Evolutionary conservation across 805 yeast genomes (phyloP), one percentile per base, ranked within the genome.

Genomic region (Barnettozyma vustinii): DNA sequence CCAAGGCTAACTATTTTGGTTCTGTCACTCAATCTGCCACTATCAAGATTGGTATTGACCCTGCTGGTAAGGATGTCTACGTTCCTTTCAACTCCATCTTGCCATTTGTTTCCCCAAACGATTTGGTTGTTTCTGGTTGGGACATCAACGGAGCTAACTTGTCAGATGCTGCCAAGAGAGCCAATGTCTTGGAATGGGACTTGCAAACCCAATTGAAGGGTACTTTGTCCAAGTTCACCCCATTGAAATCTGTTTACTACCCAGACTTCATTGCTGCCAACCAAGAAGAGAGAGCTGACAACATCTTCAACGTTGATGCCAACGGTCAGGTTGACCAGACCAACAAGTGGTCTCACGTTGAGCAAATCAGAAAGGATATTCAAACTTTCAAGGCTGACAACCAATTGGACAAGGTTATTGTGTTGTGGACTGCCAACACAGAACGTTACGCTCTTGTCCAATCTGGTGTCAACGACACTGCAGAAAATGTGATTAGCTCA

Each of bases 251-350:
- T 2, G 77, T 91, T 52, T 91, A 92, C 74, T 91, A 91, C 70
- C 97, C 98, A 30, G 97, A 91, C 68, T 91, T 89, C 71, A 92
- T 91, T 70, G 97, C 97, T 52, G 86, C 92, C 54, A 91, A 91
- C 71, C 98, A 91, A 73, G 83, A 80, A 56, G 92, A 81, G 42
- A 82, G 98, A 68, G 98, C 97, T 40, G 83, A 92, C 71, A 90
- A 91, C 64, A 77, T 91, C 55, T 77, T 82, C 69, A 83, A 86
- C 61, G 75, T 83, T 49, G 70, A 70, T 44, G 61, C 69, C 18
- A 54, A 56, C 37, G 85, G 84, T 37, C 72, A 73, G 45, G 74
- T 76, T 42, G 72, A 71, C 49, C 75, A 80, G 45, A 66, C 69
- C 8, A 79, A 80, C 65, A 91, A 91, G 73, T 90, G 97, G 97